A percentile compares a stretch with the other conserved stretches of the same genome.
Conservation (phyloP, 202 grass and related monocot genomes). For the Dendrocalamus latiflorus region DNA sequence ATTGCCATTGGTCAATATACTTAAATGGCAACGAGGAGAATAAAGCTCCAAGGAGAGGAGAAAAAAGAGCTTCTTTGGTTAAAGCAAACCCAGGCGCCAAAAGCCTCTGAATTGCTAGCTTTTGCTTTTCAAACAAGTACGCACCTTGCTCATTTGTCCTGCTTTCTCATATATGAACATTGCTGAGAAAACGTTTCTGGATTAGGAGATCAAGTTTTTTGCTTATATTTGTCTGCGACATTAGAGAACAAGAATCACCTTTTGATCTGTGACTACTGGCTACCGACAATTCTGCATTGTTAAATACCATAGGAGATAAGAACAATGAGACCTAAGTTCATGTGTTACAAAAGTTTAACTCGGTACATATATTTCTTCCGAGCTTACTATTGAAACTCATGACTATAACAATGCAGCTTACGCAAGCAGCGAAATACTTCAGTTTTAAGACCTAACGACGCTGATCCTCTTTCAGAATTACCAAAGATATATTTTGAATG, state of each 20-base stretch:
- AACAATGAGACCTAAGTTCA: background rate
- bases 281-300: background rate
- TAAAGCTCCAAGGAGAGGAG: constrained; percentile 10
- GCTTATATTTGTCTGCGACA: background rate
- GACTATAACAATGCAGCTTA: background rate
- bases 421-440: background rate
- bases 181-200: background rate
- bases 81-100: constrained; percentile 37
- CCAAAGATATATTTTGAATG: background rate
- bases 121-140: constrained; percentile 40
- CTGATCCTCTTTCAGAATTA: background rate
- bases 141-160: background rate
- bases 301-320: background rate
- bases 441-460: background rate
- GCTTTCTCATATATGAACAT: background rate
- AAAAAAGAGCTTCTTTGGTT: constrained; percentile 22
- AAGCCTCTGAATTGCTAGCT: constrained; percentile 35
- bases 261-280: background rate
- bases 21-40: constrained; percentile 23
- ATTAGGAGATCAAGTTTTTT: background rate
- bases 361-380: background rate
- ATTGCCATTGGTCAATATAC: background rate
- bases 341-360: too few relatives aligned
- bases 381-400: background rate
- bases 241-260: background rate